Conservation (phyloP, 306 rosid genomes). For the Argentina anserina region DNA sequence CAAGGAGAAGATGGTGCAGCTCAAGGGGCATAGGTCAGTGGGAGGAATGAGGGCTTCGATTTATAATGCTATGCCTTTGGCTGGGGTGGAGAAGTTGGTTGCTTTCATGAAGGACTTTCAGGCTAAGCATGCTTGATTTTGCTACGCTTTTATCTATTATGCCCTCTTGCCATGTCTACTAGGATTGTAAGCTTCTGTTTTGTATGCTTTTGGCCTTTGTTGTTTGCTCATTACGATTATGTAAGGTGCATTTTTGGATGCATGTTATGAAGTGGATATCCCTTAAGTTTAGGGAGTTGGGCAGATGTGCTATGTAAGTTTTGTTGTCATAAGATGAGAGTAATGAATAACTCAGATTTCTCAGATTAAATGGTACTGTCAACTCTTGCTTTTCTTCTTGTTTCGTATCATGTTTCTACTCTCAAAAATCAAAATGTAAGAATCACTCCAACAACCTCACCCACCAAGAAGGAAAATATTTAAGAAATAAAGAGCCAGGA, state of each 20-base stretch:
- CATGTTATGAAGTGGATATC: not conserved
- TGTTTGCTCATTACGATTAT: not conserved
- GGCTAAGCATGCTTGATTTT: conserved; percentile 55
- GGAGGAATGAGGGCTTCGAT: conserved; percentile 98
- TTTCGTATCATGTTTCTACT: not conserved
- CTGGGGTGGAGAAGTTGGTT: conserved; percentile 92
- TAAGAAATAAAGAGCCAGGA: not conserved
- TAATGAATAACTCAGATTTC: conserved; percentile 8
- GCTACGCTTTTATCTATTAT: too few relatives aligned
- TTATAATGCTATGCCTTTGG: conserved; percentile 94
- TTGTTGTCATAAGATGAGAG: conserved; percentile 6
- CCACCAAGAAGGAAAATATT: not conserved
- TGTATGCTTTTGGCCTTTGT: not conserved
- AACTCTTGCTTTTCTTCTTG: not conserved
- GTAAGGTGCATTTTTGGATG: conserved; percentile 3
- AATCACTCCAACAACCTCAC: not conserved
- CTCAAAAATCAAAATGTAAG: not conserved
- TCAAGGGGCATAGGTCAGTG: conserved; percentile 92
- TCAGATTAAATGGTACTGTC: not conserved
- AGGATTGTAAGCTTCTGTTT: conserved; percentile 5
- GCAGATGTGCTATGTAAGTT: not conserved
- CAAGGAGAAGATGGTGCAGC: conserved; percentile 86
- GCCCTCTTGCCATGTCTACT: not conserved
- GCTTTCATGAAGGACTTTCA: conserved; percentile 96
- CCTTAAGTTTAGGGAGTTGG: not conserved